Percentiles rank a stretch among this genome's conserved stretches.
Conservation (phyloP, 345 rosid genomes). For the Heritiera littoralis region DNA sequence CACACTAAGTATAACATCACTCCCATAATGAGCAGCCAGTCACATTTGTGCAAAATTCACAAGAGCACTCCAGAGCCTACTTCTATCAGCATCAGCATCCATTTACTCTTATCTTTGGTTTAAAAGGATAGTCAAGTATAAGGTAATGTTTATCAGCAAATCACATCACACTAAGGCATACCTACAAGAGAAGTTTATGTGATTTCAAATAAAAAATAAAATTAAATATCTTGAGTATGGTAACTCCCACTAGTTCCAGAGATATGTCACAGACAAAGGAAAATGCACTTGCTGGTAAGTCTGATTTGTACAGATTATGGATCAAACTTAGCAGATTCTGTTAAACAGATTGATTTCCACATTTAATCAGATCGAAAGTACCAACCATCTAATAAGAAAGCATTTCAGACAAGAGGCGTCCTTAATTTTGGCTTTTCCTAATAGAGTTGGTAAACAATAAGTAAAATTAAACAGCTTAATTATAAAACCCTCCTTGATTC, state of each 20-base stretch:
- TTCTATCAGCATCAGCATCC: not conserved
- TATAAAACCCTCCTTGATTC: constrained; percentile 10
- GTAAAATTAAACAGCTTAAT: constrained; percentile 7
- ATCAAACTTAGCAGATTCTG: not conserved
- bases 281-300: not conserved
- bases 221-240: not conserved
- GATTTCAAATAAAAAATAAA: not conserved
- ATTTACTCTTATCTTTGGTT: not conserved
- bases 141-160: not conserved
- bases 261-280: not conserved
- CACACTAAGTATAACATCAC: not conserved
- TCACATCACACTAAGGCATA: not conserved
- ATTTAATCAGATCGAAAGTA: not conserved
- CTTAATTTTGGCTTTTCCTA: not conserved
- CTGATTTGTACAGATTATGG: not conserved
- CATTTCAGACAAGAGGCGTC: constrained; percentile 2
- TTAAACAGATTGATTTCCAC: not conserved
- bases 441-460: not conserved
- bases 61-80: not conserved
- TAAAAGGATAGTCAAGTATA: not conserved
- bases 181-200: not conserved
- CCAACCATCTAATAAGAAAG: constrained; percentile 5
- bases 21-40: not conserved
- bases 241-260: not conserved
- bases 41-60: not conserved